A percentile compares a stretch with the other conserved stretches of the same genome.
Conservation (phyloP, 371 early-diverging fungal genomes). For the Nematocida sp. region DNA sequence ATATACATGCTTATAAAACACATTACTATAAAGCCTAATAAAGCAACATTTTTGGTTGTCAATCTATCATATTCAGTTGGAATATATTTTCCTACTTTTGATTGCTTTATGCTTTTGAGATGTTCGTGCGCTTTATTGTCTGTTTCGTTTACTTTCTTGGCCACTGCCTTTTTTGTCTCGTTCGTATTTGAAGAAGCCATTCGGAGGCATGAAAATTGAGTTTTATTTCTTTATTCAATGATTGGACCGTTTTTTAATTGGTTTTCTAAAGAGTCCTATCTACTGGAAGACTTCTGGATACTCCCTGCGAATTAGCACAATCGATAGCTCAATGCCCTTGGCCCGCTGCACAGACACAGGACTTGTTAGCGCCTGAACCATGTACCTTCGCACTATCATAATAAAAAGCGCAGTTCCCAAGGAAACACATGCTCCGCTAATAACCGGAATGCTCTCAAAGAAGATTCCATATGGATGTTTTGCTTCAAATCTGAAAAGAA, state of each 20-base stretch:
- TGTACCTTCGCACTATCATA: constrained; percentile 22
- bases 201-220: constrained; percentile 3
- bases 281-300: constrained; percentile 47
- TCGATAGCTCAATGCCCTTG: constrained; percentile 37
- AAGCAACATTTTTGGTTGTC: constrained; percentile 10
- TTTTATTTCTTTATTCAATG: constrained; percentile 12
- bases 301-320: constrained; percentile 33
- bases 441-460: constrained; percentile 5
- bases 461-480: neutral
- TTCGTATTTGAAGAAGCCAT: constrained; percentile 26
- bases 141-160: constrained; percentile 43
- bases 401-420: constrained; percentile 13
- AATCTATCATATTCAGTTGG: constrained; percentile 34
- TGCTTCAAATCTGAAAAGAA: constrained; percentile 23
- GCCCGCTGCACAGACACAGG: constrained; percentile 31
- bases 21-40: constrained; percentile 17
- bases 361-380: constrained; percentile 24
- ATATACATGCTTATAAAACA: neutral
- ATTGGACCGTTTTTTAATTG: constrained; percentile 8
- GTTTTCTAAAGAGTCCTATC: constrained; percentile 4
- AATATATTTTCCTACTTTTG: constrained; percentile 30
- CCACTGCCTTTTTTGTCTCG: constrained; percentile 20
- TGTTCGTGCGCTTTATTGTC: constrained; percentile 48
- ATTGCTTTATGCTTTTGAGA: constrained; percentile 17
- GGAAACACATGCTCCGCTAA: neutral